Conservation (phyloP, 805 yeast species). For the Nakazawaea anatomiae region DNA sequence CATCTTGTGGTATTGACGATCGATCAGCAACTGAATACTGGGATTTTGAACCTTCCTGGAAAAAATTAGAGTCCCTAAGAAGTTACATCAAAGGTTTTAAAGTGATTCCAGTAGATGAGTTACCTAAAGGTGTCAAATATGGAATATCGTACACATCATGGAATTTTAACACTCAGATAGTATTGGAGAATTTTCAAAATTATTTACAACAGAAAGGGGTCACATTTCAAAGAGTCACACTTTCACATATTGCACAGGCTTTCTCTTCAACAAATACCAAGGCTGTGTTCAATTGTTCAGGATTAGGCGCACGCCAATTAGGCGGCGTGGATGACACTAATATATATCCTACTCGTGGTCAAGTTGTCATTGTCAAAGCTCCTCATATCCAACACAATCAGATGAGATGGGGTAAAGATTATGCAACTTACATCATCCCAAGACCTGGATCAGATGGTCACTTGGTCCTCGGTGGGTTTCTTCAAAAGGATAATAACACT, state of each 20-base stretch:
- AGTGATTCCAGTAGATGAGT: conserved; percentile 27
- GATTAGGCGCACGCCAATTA: conserved; percentile 58
- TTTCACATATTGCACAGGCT: conserved; percentile 56
- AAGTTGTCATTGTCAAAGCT: conserved; percentile 66
- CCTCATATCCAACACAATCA: conserved; percentile 60
- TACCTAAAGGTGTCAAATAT: conserved; percentile 47
- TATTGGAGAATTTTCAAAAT: conserved; percentile 39
- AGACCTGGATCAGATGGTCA: conserved; percentile 63
- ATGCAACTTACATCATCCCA: conserved; percentile 67
- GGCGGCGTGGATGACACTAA: conserved; percentile 60
- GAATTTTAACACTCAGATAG: conserved; percentile 69
- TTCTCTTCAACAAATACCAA: conserved; percentile 26
- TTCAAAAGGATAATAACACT: conserved; percentile 59
- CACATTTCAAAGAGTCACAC: conserved; percentile 35
- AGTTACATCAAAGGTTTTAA: conserved; percentile 44
- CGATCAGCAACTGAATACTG: conserved; percentile 55
- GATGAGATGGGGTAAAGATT: conserved; percentile 54
- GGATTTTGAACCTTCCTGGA: conserved; percentile 41
- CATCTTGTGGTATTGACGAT: conserved; percentile 44
- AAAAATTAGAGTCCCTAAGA: conserved; percentile 40
- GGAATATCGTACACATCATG: conserved; percentile 57
- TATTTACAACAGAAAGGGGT: conserved; percentile 46
- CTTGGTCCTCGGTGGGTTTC: conserved; percentile 69
- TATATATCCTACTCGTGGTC: conserved; percentile 75
- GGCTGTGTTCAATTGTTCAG: conserved; percentile 70